Base-by-base conservation (phyloP, 2,329 filamentous ascomycete genomes). In the Ustulina deusta region DNA sequence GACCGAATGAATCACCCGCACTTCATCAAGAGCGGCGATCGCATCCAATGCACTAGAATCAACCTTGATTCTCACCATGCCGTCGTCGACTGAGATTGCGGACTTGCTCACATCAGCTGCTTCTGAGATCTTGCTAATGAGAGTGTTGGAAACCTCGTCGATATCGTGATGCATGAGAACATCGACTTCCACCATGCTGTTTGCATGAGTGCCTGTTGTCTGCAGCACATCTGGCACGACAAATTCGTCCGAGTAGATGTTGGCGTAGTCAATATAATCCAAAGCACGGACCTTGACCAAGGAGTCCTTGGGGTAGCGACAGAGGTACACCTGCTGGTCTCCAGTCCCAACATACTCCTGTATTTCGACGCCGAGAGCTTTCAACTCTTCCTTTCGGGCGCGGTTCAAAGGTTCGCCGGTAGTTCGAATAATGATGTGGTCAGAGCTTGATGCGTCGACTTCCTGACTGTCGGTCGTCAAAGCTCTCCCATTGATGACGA, bases 81-180 rank as follows among this genome's bases (percentile, higher is more conserved):
- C 40, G 9, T 44, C 40, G 6, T 44, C 40, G 40, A 44, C 40
- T 44, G 40, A 44, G 40, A 44, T 20, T 44, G 40, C 40, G 40
- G 40, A 44, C 40, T 44, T 22, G 40, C 40, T 44, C 17, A 44
- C 40, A 44, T 44, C 40, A 44, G 40, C 40, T 17, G 40, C 40
- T 44, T 44, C 40, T 44, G n/a, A 44, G n/a, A 44, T 44, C 40
- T 44, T 44, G 40, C 17, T 22, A 20, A 44, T 44, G 40, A 44
- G 40, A 44, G 40, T 6, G 40, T 44, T 44, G 40, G 40, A 44
- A 44, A 44, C 40, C n/a, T 44, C 17, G 40, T 44, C 17, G 40
- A 44, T 44, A 44, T 44, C 40, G 40, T 44, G 40, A 44, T 44
- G 40, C 40, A 44, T 44, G 40, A 44, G 40, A 44, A 44, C 40